Percentiles rank a stretch among this genome's conserved stretches.
These are phyloP conservation scores for Perkinsus marinus DNA, from an alignment of 169 alveolate species.

Conservation along the genomic window DNA sequence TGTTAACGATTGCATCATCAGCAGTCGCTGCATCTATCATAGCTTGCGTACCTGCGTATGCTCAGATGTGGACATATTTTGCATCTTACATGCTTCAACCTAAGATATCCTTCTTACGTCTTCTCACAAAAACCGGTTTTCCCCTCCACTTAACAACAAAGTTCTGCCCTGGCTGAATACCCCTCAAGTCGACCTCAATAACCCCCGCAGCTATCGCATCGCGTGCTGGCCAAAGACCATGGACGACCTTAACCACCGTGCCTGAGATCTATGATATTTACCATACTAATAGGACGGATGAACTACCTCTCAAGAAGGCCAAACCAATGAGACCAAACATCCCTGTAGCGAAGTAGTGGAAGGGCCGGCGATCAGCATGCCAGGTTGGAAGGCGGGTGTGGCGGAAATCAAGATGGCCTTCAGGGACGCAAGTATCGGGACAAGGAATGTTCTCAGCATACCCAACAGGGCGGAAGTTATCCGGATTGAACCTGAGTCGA, in stretches of 20 bases:
- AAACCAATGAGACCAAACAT: background rate
- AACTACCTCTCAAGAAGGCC: background rate
- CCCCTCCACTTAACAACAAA: slow-evolving; percentile 63
- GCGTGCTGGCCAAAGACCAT: slow-evolving; percentile 46
- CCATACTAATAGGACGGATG: slow-evolving; percentile 47
- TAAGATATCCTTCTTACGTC: background rate
- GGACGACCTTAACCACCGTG: slow-evolving; percentile 50
- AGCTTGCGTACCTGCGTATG: background rate
- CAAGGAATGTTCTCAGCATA: slow-evolving; percentile 54
- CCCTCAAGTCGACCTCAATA: slow-evolving; percentile 56
- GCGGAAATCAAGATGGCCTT: slow-evolving; percentile 61
- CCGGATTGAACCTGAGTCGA: slow-evolving; percentile 45
- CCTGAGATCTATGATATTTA: slow-evolving; percentile 52
- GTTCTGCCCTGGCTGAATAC: slow-evolving; percentile 58
- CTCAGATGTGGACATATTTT: background rate
- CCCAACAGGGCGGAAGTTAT: slow-evolving; percentile 65
- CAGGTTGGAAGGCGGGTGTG: slow-evolving; percentile 57
- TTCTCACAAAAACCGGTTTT: slow-evolving; percentile 58
- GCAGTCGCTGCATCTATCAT: slow-evolving; percentile 19
- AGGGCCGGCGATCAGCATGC: slow-evolving; percentile 58
- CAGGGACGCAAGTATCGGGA: slow-evolving; percentile 59
- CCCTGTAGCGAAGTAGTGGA: slow-evolving; percentile 51
- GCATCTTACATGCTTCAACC: background rate
- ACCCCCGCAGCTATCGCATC: slow-evolving; percentile 52
- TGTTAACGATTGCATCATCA: slow-evolving; percentile 51